phyloP scores from a whole-genome alignment of 305 asterid genomes.

The Petunia hybrid region DNA sequence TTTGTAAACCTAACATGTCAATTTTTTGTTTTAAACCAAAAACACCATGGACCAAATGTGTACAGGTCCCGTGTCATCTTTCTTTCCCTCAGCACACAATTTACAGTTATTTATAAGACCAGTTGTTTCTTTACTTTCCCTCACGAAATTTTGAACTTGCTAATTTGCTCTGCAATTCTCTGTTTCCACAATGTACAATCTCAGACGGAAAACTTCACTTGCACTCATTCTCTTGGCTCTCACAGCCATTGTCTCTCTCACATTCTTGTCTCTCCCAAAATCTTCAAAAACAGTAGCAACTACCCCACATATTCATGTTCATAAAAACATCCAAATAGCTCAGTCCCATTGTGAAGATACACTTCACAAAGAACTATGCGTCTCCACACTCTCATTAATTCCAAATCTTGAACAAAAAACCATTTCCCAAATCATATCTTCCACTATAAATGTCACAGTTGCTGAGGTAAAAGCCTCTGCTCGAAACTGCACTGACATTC shows the following conservation, averaged over 20 bases:
- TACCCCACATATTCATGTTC: constrained; percentile 49
- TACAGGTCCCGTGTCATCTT: neutral
- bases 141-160: neutral
- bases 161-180: neutral
- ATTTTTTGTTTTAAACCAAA: neutral
- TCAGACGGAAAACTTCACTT: constrained; percentile 2
- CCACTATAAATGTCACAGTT: constrained; percentile 67
- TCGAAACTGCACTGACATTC: constrained; percentile 60
- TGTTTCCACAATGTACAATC: constrained; percentile 23
- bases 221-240: neutral
- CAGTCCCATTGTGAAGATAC: constrained; percentile 69
- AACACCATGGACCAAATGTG: neutral
- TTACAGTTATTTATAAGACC: neutral
- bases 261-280: constrained; percentile 25
- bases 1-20: neutral
- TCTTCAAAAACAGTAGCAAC: constrained; percentile 20
- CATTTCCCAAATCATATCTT: constrained; percentile 71
- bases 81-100: neutral
- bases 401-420: constrained; percentile 71
- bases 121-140: neutral
- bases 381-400: constrained; percentile 61
- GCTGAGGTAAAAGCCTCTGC: constrained; percentile 62
- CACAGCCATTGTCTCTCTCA: neutral
- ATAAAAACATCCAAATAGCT: constrained; percentile 58
- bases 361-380: constrained; percentile 71